Evolutionary conservation across 2,329 filamentous ascomycete species (phyloP), one percentile per base, ranked within the genome.

Genomic region (Penicillium sp.): DNA sequence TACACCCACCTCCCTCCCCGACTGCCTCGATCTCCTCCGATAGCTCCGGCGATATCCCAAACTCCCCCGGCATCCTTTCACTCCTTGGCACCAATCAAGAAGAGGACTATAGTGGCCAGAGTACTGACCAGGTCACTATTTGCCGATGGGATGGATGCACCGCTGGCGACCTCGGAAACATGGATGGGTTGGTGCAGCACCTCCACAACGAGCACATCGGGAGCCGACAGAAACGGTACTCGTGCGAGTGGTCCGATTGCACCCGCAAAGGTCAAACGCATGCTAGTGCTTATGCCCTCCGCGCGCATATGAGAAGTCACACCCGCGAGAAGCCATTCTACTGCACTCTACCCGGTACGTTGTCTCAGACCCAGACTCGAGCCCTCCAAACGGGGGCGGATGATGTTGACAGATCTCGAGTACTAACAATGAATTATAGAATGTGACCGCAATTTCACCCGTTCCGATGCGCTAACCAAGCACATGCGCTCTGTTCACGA

Each of bases 401-500:
- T 32, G 4, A 22, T n/a, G 7, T 19, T 26, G 15, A 13, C 17
- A 40, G 26, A 24, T 12, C 15, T 41, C 19, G 19, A 29, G 9
- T 21, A 38, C 43, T 55, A 31, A 56, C 31, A 21, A 44, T 43
- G 2, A 29, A 35, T 13, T 6, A 41, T 35, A 95, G 93, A 98
- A 79, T 98, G 93, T 72, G 93, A 98, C 67, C 85, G 91, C 53
- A 90, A 90, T 29, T 98, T 98, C 62, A 98, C 93, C 2, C 80
- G 93, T 57, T 96, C 91, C 22, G 93, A 98, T 63, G 93, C 93
- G 12, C 78, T 98, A 0, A 89, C 91, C 2, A 98, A 98, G 70
- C 93, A 98, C 68, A 97, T 97, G 88, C 86, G 93, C 60, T 97
- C 93, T 15, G 90, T 98, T 33, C 93, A 98, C 74, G 93, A 98